phyloP scores from a whole-genome alignment of 2,329 filamentous ascomycete species.

The Monosporascus cannonballus region DNA sequence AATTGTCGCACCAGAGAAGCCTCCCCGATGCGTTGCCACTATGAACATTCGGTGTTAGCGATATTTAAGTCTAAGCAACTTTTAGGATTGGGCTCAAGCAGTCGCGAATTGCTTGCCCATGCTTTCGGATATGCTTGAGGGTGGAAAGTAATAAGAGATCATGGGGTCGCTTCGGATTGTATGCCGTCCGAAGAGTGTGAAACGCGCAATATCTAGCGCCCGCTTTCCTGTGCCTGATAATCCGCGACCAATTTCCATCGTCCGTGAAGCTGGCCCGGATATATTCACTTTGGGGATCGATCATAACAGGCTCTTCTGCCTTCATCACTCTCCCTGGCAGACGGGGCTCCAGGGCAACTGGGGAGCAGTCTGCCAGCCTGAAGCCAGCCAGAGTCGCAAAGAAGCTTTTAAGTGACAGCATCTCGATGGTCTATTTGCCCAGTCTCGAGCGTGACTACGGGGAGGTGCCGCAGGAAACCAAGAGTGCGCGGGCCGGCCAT shows the following conservation, averaged over 20 bases:
- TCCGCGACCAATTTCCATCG: constrained; percentile 22
- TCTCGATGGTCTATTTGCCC: background rate
- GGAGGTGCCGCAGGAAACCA: too few species aligned
- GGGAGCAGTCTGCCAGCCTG: background rate
- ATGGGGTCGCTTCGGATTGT: constrained; percentile 7
- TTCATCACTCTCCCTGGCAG: constrained; percentile 16
- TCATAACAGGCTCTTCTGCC: constrained; percentile 15
- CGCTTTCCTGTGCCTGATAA: constrained; percentile 20
- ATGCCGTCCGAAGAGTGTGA: constrained; percentile 21
- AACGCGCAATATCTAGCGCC: constrained; percentile 17
- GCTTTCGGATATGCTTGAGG: too few species aligned
- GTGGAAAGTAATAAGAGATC: too few species aligned
- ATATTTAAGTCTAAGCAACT: background rate
- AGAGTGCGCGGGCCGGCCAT: background rate
- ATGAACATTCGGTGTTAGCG: background rate
- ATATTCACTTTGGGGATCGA: constrained; percentile 23
- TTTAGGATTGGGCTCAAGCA: background rate
- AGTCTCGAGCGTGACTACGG: too few species aligned
- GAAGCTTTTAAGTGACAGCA: background rate
- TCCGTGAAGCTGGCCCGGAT: constrained; percentile 22
- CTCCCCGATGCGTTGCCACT: constrained; percentile 20
- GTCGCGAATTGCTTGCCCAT: too few species aligned
- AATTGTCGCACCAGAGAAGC: constrained; percentile 15
- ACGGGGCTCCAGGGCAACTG: constrained; percentile 6
- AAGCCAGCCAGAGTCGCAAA: background rate